Conservation (phyloP, 208 protist species). For the Histomonas meleagridis region DNA sequence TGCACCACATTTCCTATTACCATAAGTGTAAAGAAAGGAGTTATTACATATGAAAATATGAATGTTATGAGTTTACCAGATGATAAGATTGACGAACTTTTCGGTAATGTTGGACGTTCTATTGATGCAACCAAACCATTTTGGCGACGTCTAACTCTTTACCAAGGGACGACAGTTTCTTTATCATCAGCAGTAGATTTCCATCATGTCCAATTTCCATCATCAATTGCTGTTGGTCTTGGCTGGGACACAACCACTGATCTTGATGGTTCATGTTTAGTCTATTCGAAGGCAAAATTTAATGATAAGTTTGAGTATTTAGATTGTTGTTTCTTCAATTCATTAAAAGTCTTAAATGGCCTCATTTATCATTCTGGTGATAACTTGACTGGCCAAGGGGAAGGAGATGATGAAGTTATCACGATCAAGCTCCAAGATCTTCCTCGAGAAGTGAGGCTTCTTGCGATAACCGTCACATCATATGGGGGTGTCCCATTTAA, state of each 20-base stretch:
- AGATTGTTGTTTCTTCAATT: no score
- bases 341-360: not conserved
- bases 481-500: not conserved
- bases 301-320: no score
- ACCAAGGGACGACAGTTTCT: no score
- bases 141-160: no score
- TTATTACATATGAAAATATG: no score
- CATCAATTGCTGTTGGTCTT: not conserved
- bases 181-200: not conserved
- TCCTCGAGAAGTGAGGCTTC: not conserved
- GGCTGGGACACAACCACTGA: not conserved
- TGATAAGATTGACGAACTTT: no score
- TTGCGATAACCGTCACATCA: not conserved
- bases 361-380: not conserved
- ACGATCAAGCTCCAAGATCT: not conserved
- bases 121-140: no score
- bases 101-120: no score
- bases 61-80: no score
- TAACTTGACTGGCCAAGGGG: not conserved
- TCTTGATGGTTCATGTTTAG: not conserved
- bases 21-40: no score
- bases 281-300: no score
- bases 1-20: no score
- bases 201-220: not conserved
- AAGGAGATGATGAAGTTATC: not conserved